Percentiles rank a stretch among this genome's conserved stretches.
These are phyloP conservation scores for Lasiosphaeriaceae sp. DNA, from an alignment of 495 filamentous ascomycete species.

Conservation along the genomic window DNA sequence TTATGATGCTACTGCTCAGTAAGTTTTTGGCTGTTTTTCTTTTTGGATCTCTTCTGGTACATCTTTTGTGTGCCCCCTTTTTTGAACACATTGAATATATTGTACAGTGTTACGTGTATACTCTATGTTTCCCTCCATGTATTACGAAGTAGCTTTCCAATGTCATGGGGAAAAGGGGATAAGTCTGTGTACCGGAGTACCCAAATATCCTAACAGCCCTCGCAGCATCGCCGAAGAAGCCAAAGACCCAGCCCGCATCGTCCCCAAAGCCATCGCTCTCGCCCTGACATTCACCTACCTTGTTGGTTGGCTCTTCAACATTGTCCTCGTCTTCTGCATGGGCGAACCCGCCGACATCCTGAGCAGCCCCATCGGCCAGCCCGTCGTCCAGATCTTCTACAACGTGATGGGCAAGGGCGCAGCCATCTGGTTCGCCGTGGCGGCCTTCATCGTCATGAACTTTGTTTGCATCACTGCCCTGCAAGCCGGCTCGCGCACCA, in stretches of 20 bases:
- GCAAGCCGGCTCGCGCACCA: slow-evolving; percentile 54
- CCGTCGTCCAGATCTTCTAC: slow-evolving; percentile 59
- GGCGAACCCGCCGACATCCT: slow-evolving; percentile 46
- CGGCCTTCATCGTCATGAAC: slow-evolving; percentile 50
- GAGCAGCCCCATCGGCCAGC: slow-evolving; percentile 42
- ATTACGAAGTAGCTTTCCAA: no score
- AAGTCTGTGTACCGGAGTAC: no score
- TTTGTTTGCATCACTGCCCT: slow-evolving; percentile 57
- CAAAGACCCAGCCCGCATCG: slow-evolving; percentile 50
- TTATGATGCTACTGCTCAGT: slow-evolving; percentile 50
- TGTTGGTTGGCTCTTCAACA: slow-evolving; percentile 55
- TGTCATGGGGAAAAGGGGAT: no score
- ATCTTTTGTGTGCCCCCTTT: no score
- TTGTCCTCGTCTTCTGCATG: slow-evolving; percentile 57
- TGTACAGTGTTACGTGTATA: no score
- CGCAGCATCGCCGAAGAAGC: slow-evolving; percentile 53
- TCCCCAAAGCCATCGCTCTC: slow-evolving; percentile 54
- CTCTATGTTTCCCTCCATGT: no score
- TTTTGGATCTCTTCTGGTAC: no score
- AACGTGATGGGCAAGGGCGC: slow-evolving; percentile 52
- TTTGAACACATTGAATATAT: no score
- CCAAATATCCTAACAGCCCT: no score
- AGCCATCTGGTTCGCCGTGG: slow-evolving; percentile 54
- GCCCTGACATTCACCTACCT: slow-evolving; percentile 57
- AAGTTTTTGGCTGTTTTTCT: no score